phyloP scores from a whole-genome alignment of 208 protist species.

The Endotrypanum monterogeii region DNA sequence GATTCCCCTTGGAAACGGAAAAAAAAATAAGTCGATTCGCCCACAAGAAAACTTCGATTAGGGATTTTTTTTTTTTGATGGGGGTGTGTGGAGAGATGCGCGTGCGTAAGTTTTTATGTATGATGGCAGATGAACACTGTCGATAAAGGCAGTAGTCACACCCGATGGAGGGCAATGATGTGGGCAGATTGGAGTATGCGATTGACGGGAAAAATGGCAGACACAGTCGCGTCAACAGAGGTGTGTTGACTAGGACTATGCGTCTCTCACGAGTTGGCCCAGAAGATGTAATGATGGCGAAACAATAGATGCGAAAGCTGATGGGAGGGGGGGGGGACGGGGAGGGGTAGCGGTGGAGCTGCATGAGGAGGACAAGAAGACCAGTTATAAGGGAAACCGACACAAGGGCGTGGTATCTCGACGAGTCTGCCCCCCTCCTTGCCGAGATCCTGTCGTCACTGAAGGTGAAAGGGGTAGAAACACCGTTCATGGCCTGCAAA shows the following conservation, averaged over 20 bases:
- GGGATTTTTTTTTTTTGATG: neutral
- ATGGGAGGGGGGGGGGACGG: neutral
- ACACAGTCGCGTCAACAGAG: neutral
- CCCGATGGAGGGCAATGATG: neutral
- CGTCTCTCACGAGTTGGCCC: neutral
- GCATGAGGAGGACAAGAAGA: neutral
- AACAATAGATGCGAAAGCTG: neutral
- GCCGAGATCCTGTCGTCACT: neutral
- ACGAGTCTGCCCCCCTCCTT: neutral
- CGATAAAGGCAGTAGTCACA: neutral
- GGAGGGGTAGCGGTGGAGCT: neutral
- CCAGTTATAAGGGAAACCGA: neutral
- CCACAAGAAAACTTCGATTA: no score
- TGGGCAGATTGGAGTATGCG: neutral
- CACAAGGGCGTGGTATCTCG: no score
- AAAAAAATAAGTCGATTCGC: neutral
- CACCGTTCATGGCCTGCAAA: neutral
- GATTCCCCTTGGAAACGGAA: neutral
- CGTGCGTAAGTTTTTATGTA: neutral
- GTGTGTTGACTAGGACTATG: neutral
- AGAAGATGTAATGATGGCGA: neutral
- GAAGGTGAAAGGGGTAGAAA: neutral
- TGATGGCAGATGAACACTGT: neutral
- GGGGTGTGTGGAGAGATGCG: neutral
- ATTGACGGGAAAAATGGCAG: neutral